Evolutionary conservation across 106 monocot species (phyloP).

Genomic region (Gastrodia elata): DNA sequence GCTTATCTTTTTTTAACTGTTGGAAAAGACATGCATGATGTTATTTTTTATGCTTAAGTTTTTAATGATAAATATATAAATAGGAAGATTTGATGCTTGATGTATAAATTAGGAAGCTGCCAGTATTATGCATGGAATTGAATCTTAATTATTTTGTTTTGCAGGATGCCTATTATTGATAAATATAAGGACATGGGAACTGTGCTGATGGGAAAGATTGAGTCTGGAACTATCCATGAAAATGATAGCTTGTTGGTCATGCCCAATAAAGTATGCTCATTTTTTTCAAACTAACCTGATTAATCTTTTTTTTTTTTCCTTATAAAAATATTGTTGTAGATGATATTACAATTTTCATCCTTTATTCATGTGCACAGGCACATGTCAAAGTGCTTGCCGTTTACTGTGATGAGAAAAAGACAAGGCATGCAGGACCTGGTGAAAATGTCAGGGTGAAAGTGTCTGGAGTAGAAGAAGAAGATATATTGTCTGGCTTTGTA

Average conservation of each 20-base stretch:
- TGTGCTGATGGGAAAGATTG: slow-evolving; percentile 95
- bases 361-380: slow-evolving; percentile 27
- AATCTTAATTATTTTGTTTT: slow-evolving; percentile 3
- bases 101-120: too few species aligned
- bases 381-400: slow-evolving; percentile 78
- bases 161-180: slow-evolving; percentile 94
- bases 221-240: slow-evolving; percentile 77
- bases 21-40: too few species aligned
- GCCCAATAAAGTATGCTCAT: slow-evolving; percentile 73
- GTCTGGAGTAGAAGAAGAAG: slow-evolving; percentile 88
- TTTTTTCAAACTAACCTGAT: neutral
- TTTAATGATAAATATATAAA: too few species aligned
- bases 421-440: slow-evolving; percentile 63
- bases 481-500: slow-evolving; percentile 87
- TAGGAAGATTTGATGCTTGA: too few species aligned
- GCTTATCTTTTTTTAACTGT: too few species aligned
- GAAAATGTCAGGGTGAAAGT: slow-evolving; percentile 88
- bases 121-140: too few species aligned
- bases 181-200: slow-evolving; percentile 99
- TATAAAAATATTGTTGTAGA: neutral
- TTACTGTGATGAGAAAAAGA: slow-evolving; percentile 69
- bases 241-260: slow-evolving; percentile 81
- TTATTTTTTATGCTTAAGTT: too few species aligned
- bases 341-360: neutral
- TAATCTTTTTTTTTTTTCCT: neutral